Evolutionary conservation across 306 rosid genomes (phyloP).

Genomic region (Boehmeria nivea): DNA sequence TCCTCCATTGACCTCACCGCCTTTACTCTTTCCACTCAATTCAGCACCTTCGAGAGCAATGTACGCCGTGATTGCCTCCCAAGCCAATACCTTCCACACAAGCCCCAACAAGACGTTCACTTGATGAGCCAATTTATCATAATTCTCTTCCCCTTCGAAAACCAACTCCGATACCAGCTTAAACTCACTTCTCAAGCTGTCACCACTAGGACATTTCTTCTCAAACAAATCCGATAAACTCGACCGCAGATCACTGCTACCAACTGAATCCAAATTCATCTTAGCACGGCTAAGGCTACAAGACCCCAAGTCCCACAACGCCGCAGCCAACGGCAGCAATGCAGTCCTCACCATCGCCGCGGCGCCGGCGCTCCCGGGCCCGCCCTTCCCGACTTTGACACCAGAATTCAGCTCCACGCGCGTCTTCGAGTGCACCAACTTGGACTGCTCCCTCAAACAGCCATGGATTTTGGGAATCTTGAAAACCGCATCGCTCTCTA

Average conservation of each 20-base stretch:
- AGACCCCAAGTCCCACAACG: slow-evolving; percentile 47
- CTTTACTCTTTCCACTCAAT: slow-evolving; percentile 36
- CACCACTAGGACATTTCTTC: slow-evolving; percentile 41
- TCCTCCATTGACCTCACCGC: slow-evolving; percentile 34
- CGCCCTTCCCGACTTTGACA: slow-evolving; percentile 24
- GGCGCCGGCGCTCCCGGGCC: slow-evolving; percentile 19
- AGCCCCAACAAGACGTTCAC: slow-evolving; percentile 39
- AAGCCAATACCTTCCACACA: slow-evolving; percentile 68
- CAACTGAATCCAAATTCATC: slow-evolving; percentile 31
- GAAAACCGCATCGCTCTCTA: slow-evolving; percentile 24
- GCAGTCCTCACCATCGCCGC: slow-evolving; percentile 36
- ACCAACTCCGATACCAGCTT: slow-evolving; percentile 36
- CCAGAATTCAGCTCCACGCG: slow-evolving; percentile 64
- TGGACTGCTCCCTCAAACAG: slow-evolving; percentile 47
- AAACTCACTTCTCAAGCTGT: slow-evolving; percentile 33
- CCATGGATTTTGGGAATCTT: slow-evolving; percentile 58
- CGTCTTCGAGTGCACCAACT: slow-evolving; percentile 50
- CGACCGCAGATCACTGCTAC: slow-evolving; percentile 18
- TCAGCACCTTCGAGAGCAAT: slow-evolving; percentile 50
- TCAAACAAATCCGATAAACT: slow-evolving; percentile 40
- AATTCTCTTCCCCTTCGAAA: slow-evolving; percentile 33
- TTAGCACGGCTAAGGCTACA: slow-evolving; percentile 44
- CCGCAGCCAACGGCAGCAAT: slow-evolving; percentile 41
- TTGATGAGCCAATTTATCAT: slow-evolving; percentile 47
- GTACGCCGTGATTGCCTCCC: slow-evolving; percentile 57